Evolutionary conservation across 257 asterid species (phyloP).

Genomic region (Nicotiana noctiflora): DNA sequence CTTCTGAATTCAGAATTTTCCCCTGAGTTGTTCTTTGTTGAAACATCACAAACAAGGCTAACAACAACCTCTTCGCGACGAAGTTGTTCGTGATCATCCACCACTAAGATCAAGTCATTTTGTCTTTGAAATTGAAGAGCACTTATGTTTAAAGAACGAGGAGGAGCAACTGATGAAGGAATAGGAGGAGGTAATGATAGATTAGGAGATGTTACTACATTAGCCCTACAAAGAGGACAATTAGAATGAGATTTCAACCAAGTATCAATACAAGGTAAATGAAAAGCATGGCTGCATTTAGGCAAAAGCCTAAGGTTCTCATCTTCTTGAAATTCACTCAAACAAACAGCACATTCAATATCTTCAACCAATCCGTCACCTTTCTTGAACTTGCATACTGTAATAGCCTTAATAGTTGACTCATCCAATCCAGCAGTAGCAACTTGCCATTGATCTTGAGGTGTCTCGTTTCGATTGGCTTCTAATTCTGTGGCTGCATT

Average conservation of each 20-base stretch:
- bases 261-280: slow-evolving; percentile 67
- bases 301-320: slow-evolving; percentile 73
- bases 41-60: slow-evolving; percentile 11
- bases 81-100: slow-evolving; percentile 23
- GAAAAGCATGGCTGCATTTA: slow-evolving; percentile 83
- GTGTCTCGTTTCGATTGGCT: slow-evolving; percentile 19
- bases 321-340: slow-evolving; percentile 57
- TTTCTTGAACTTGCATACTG: slow-evolving; percentile 42
- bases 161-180: slow-evolving; percentile 1
- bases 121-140: slow-evolving; percentile 25
- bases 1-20: slow-evolving; percentile 25
- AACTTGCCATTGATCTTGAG: slow-evolving; percentile 38
- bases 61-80: slow-evolving; percentile 19
- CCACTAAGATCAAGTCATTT: slow-evolving; percentile 35
- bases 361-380: slow-evolving; percentile 53
- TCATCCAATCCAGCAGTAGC: slow-evolving; percentile 58
- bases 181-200: slow-evolving; percentile 12
- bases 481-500: slow-evolving; percentile 12
- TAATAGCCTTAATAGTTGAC: slow-evolving; percentile 37
- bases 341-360: slow-evolving; percentile 70
- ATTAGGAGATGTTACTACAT: slow-evolving; percentile 12
- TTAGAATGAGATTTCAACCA: slow-evolving; percentile 72
- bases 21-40: neutral
- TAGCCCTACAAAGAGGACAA: slow-evolving; percentile 81
- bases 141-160: slow-evolving; percentile 5